These are phyloP conservation scores for Fusarium dlaminii DNA, from an alignment of 2,329 filamentous ascomycete genomes.

Conservation along the genomic window DNA sequence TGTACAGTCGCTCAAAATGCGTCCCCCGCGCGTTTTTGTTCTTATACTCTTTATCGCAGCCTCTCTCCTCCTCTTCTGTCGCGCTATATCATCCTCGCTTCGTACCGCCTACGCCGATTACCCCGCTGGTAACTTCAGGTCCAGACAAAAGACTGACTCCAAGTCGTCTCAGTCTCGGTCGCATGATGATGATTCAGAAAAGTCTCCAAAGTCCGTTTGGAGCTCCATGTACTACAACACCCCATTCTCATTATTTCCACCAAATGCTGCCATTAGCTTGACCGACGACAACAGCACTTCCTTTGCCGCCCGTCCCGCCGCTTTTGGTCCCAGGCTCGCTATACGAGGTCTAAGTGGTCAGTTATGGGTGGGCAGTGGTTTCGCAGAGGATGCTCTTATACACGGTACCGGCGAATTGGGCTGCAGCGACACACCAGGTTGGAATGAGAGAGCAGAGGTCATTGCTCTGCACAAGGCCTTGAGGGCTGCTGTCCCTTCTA, in stretches of 20 bases:
- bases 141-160: slow-evolving; percentile 24
- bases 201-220: slow-evolving; percentile 43
- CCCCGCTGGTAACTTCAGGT: slow-evolving; percentile 40
- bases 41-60: slow-evolving; percentile 63
- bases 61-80: slow-evolving; percentile 65
- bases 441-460: slow-evolving; percentile 71
- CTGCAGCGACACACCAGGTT: slow-evolving; percentile 93
- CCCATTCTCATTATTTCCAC: slow-evolving; percentile 89
- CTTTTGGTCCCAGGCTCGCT: slow-evolving; percentile 86
- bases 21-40: slow-evolving; percentile 63
- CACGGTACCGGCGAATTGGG: slow-evolving; percentile 84
- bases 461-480: slow-evolving; percentile 53
- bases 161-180: slow-evolving; percentile 18
- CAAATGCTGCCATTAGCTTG: slow-evolving; percentile 93
- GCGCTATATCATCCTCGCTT: slow-evolving; percentile 56
- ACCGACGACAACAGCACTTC: slow-evolving; percentile 99
- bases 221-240: slow-evolving; percentile 75
- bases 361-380: slow-evolving; percentile 92
- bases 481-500: slow-evolving; percentile 41
- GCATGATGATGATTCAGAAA: slow-evolving; percentile 11
- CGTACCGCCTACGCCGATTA: slow-evolving; percentile 42
- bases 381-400: slow-evolving; percentile 78
- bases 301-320: slow-evolving; percentile 91
- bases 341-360: slow-evolving; percentile 83
- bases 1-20: slow-evolving; percentile 54